These are phyloP conservation scores for Phytopythium boreale DNA, from an alignment of 352 stramenopile genomes.

Conservation along the genomic window DNA sequence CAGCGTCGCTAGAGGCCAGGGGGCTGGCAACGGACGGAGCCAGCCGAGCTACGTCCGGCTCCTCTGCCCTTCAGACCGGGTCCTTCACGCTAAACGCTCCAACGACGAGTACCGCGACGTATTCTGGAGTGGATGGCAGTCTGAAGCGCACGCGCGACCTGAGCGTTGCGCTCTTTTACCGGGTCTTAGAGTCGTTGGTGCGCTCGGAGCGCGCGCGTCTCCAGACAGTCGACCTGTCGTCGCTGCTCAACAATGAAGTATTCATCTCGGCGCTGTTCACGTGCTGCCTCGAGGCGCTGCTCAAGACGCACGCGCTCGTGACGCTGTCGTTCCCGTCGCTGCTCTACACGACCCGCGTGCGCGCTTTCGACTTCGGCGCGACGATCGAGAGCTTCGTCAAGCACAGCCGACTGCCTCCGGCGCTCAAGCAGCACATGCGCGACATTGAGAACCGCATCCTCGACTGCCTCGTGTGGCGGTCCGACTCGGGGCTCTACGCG, in stretches of 20 bases:
- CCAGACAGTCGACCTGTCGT: slow-evolving; percentile 69
- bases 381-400: slow-evolving; percentile 88
- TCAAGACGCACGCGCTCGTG: slow-evolving; percentile 85
- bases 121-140: slow-evolving; percentile 71
- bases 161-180: slow-evolving; percentile 73
- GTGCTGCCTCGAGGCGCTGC: slow-evolving; percentile 77
- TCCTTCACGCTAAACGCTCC: slow-evolving; percentile 10
- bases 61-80: not conserved
- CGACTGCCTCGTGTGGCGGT: slow-evolving; percentile 70
- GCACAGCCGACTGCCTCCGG: slow-evolving; percentile 65
- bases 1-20: slow-evolving; percentile 1
- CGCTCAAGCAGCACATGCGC: slow-evolving; percentile 83
- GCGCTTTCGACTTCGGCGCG: slow-evolving; percentile 85
- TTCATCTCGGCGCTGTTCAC: slow-evolving; percentile 80
- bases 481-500: slow-evolving; percentile 64
- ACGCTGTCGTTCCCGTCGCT: slow-evolving; percentile 84
- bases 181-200: slow-evolving; percentile 72
- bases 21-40: not conserved
- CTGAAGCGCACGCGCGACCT: slow-evolving; percentile 70
- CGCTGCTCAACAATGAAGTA: slow-evolving; percentile 76
- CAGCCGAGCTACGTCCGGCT: not conserved
- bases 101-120: slow-evolving; percentile 8
- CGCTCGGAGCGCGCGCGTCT: slow-evolving; percentile 68
- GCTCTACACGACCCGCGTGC: slow-evolving; percentile 68
- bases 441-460: slow-evolving; percentile 85